phyloP scores from a whole-genome alignment of 257 asterid species.

The Ilex asprella region DNA sequence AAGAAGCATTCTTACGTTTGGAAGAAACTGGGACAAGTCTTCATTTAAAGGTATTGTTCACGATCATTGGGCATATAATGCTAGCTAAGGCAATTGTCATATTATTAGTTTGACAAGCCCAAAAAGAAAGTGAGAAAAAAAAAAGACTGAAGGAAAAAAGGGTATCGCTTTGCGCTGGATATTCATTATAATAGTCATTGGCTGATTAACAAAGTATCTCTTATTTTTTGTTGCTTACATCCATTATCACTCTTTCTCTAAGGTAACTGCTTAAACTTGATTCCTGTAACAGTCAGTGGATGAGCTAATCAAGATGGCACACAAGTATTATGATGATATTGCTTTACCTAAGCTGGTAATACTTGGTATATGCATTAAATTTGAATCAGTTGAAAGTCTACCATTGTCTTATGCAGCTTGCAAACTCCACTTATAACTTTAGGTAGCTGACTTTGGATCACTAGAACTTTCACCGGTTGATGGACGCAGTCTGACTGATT shows the following conservation, averaged over 20 bases:
- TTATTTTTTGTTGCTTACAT: too few species aligned
- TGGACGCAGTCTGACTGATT: slow-evolving; percentile 93
- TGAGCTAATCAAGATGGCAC: slow-evolving; percentile 84
- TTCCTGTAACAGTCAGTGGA: slow-evolving; percentile 59
- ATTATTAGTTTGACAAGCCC: neutral
- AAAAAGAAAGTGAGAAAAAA: neutral
- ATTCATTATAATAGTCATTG: neutral
- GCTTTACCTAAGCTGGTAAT: slow-evolving; percentile 98
- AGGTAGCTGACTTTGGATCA: slow-evolving; percentile 98
- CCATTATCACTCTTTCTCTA: too few species aligned
- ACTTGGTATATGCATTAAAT: slow-evolving; percentile 14
- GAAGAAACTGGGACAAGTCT: slow-evolving; percentile 69
- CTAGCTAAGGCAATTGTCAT: neutral
- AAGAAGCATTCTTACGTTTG: slow-evolving; percentile 66
- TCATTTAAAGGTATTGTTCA: slow-evolving; percentile 64
- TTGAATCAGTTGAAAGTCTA: neutral
- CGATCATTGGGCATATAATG: neutral
- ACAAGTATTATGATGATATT: slow-evolving; percentile 71
- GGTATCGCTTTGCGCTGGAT: neutral
- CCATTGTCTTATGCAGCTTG: too few species aligned
- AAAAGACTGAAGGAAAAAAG: too few species aligned
- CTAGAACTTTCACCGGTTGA: slow-evolving; percentile 99
- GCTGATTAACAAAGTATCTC: too few species aligned
- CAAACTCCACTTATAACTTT: slow-evolving; percentile 15
- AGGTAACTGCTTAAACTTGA: slow-evolving; percentile 24